phyloP scores from a whole-genome alignment of 1,139 yeast species.

The Saccharomycopsis phalli region DNA sequence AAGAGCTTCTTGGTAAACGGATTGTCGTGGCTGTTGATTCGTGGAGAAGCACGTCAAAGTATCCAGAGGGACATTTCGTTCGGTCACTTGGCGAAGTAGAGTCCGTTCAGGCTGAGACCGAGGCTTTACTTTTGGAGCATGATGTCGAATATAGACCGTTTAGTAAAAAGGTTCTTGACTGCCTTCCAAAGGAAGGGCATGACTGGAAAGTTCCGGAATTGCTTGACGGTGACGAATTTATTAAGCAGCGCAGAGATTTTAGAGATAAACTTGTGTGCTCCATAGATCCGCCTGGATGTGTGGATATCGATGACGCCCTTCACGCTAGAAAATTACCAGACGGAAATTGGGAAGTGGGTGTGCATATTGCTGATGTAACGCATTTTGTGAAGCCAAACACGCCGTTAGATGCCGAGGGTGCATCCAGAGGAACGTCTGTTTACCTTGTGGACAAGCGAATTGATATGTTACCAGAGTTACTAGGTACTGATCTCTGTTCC shows the following conservation, averaged over 20 bases:
- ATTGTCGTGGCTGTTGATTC: conserved; percentile 87
- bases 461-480: conserved; percentile 93
- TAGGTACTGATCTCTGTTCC: conserved; percentile 95
- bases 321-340: conserved; percentile 81
- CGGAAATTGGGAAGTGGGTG: conserved; percentile 96
- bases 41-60: conserved; percentile 79
- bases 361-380: conserved; percentile 97
- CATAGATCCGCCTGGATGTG: conserved; percentile 97
- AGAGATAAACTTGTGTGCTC: conserved; percentile 88
- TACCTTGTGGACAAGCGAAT: conserved; percentile 98
- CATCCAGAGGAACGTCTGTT: conserved; percentile 94
- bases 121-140: conserved; percentile 85
- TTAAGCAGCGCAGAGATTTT: conserved; percentile 56
- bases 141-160: conserved; percentile 97
- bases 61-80: conserved; percentile 93
- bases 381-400: conserved; percentile 93
- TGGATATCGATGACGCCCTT: conserved; percentile 97
- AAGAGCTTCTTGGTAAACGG: conserved; percentile 74
- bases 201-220: conserved; percentile 81
- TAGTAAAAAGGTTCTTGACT: conserved; percentile 82
- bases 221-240: conserved; percentile 39
- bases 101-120: conserved; percentile 92
- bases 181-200: conserved; percentile 89
- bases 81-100: conserved; percentile 85
- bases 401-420: conserved; percentile 91